Conservation (phyloP, 257 asterid genomes). For the Nicotiana undulata region DNA sequence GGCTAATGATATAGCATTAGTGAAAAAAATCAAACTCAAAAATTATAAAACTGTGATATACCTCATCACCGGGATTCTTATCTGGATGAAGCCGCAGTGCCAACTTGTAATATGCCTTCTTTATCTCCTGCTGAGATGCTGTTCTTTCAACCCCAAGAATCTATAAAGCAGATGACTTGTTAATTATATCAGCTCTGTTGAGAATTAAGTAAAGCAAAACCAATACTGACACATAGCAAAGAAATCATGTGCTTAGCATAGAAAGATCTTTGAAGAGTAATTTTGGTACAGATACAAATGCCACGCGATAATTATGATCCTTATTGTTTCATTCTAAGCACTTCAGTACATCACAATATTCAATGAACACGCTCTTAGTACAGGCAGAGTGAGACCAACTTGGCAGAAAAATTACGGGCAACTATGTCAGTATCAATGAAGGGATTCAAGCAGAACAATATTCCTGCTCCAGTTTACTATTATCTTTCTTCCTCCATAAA, state of each 20-base stretch:
- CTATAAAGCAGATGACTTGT: conserved; percentile 23
- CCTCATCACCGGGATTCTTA: conserved; percentile 85
- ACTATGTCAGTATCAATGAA: too few relatives aligned
- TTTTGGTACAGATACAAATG: too few relatives aligned
- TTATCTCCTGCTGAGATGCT: conserved; percentile 71
- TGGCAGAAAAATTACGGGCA: neutral
- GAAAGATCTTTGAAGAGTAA: neutral
- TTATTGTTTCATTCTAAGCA: neutral
- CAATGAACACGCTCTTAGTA: neutral
- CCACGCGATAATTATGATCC: neutral
- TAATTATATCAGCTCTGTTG: neutral
- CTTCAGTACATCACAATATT: neutral
- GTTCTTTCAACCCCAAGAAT: conserved; percentile 72
- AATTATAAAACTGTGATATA: conserved; percentile 4
- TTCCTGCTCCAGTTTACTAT: neutral
- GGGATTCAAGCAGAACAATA: neutral
- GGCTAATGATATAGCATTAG: neutral
- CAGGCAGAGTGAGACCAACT: neutral
- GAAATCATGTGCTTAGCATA: neutral
- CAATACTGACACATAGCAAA: too few relatives aligned
- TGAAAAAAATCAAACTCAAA: neutral
- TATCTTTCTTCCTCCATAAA: neutral
- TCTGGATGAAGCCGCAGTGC: conserved; percentile 86
- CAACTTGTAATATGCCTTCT: conserved; percentile 72
- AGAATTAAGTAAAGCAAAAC: too few relatives aligned